Base-by-base conservation (phyloP, 1,284 basidiomycete species). In the Inonotus obliquus region DNA sequence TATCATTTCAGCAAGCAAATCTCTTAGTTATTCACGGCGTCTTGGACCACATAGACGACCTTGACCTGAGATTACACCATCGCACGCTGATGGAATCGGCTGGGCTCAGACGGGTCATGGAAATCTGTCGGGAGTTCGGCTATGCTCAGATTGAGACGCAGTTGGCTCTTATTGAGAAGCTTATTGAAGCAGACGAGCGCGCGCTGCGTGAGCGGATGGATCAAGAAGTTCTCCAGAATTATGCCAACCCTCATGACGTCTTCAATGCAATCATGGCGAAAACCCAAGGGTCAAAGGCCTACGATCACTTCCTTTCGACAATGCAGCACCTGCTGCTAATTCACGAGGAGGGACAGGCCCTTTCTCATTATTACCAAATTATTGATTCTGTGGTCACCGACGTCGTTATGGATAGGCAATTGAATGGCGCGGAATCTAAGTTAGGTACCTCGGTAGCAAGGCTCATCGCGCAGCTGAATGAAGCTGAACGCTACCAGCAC, bases 281-380 rank as follows among this genome's bases (percentile, higher is more conserved):
- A 70, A 87, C 89, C 19, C 80, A 87, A 62, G 89, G 89, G 52
- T 86, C 91, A 2, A 85, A 86, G 61, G 94, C 95, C 1, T 82
- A 84, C 67, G 89, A 93, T 66, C 91, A 97, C 72, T 91, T 99
- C 71, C 77, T 97, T 54, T 93, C 93, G 27, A 90, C 94, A 69
- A 84, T 99, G 81, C 93, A 96, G 70, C 96, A 98, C 74, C 73
- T 99, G 60, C 77, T 98, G 39, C 82, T 99, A 64, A 93, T 99
- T 66, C 85, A 89, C 63, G 91, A 92, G 67, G 94, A 98, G 63
- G 92, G 91, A 2, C 87, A 91, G 37, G 82, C 88, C 37, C 82
- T 92, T 71, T 84, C 85, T 37, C 90, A 95, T 68, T 93, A 96
- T 74, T 98, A 92, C 74, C 94, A 95, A 74, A 83, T 99, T 54